Base-by-base conservation (phyloP, 169 alveolate genomes). In the Toxoplasma gondii region DNA sequence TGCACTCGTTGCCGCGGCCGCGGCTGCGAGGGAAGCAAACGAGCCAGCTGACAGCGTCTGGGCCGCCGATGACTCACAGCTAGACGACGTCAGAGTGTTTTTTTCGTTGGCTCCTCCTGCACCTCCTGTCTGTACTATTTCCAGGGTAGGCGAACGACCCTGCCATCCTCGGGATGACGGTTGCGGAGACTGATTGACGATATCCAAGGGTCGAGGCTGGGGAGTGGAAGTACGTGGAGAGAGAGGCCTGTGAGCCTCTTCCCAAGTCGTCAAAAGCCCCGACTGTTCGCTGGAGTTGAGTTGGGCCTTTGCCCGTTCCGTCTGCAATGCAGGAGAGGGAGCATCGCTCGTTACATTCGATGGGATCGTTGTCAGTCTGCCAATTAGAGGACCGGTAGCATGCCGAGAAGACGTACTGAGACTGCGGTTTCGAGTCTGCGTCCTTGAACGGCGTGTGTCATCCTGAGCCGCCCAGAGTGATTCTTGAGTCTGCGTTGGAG, bases 1-100 rank as follows among this genome's bases (percentile, higher is more conserved):
- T n/a, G 86, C 49, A n/a, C 86, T 78, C 29, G 86, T 78, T 38
- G 86, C 86, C 49, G 86, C 82, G 16, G 82, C 82, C 34, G 82
- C 86, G 24, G 86, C 86, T 36, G 86, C 86, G 39, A 17, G 86
- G n/a, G 86, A 78, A 4, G 86, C 86, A 19, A 78, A n/a, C 44
- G 86, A 78, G 10, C 45, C 45, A 10, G 49, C 43, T 19, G 86
- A 78, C 2, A 78, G 43, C 44, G 29, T 78, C 86, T 36, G 86
- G 2, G 86, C 39, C 39, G 39, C 74, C 74, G n/a, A 64, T 1
- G 34, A 22, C 31, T 27, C 29, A 7, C 31, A 64, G 74, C 74
- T 10, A 31, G 4, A 22, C 34, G 74, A 16, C 31, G 24, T 16
- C 24, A 27, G 4, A 64, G 9, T 64, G 31, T 22, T 16, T 64